Evolutionary conservation across 1,139 yeast species (phyloP).

Genomic region (Saccharomycopsis crataegensis): DNA sequence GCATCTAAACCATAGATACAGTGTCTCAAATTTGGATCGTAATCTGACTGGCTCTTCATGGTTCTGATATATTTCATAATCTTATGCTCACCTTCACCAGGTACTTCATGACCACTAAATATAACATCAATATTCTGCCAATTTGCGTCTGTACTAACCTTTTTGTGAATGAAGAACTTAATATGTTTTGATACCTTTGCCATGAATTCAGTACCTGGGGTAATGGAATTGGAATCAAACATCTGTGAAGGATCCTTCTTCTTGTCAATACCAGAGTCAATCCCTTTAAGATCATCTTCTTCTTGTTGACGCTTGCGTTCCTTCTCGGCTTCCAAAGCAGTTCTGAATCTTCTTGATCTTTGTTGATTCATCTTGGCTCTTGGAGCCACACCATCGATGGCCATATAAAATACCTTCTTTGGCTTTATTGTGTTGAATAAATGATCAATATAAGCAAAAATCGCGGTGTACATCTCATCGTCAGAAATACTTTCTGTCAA

Average conservation of each 20-base stretch:
- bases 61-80: constrained; percentile 91
- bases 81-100: constrained; percentile 99
- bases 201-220: constrained; percentile 99
- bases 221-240: constrained; percentile 90
- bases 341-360: constrained; percentile 91
- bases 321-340: constrained; percentile 90
- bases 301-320: constrained; percentile 27
- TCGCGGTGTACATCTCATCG: constrained; percentile 88
- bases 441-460: constrained; percentile 91
- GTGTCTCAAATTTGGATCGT: constrained; percentile 83
- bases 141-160: constrained; percentile 80
- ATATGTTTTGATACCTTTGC: constrained; percentile 76
- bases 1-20: constrained; percentile 98
- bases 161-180: constrained; percentile 86
- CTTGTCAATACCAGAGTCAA: constrained; percentile 26
- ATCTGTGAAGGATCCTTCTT: constrained; percentile 38
- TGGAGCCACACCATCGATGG: constrained; percentile 99
- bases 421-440: constrained; percentile 84
- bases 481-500: constrained; percentile 62
- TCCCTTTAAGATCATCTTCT: constrained; percentile 19
- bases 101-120: constrained; percentile 95
- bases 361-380: constrained; percentile 99
- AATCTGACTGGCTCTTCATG: constrained; percentile 65
- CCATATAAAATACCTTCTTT: constrained; percentile 84
- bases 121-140: constrained; percentile 85